Conservation (phyloP, 1,139 yeast genomes). For the Yamadazyma aaseri region DNA sequence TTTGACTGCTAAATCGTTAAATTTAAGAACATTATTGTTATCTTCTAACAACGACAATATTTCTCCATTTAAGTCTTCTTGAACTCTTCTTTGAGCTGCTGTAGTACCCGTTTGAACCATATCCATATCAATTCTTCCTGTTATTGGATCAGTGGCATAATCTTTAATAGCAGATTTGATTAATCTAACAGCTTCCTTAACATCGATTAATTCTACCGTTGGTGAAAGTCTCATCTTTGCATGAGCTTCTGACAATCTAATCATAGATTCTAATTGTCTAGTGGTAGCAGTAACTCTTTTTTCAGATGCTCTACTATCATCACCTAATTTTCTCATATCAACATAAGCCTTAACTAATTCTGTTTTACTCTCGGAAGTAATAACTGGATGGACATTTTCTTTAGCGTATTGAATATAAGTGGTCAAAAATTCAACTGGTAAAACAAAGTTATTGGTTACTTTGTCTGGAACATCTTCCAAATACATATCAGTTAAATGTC, state of each 20-base stretch:
- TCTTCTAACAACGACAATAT: constrained; percentile 50
- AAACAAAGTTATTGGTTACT: constrained; percentile 61
- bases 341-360: constrained; percentile 91
- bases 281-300: constrained; percentile 97
- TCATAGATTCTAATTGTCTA: constrained; percentile 94
- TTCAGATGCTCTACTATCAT: constrained; percentile 82
- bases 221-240: constrained; percentile 89
- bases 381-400: constrained; percentile 72
- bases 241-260: constrained; percentile 91
- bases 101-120: constrained; percentile 95
- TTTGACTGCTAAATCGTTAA: constrained; percentile 58
- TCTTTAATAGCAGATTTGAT: constrained; percentile 94
- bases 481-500: constrained; percentile 89
- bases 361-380: constrained; percentile 77
- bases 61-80: constrained; percentile 69
- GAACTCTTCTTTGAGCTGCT: constrained; percentile 76
- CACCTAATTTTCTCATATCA: constrained; percentile 92
- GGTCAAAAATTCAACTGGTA: constrained; percentile 86
- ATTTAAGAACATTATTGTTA: constrained; percentile 47
- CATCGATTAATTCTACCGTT: constrained; percentile 75
- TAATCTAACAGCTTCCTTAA: constrained; percentile 89
- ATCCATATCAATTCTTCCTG: constrained; percentile 97
- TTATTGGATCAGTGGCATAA: constrained; percentile 95
- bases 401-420: constrained; percentile 90
- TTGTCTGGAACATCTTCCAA: constrained; percentile 82